These are phyloP conservation scores for Cucurbita maxima DNA, from an alignment of 306 rosid species.

Conservation along the genomic window DNA sequence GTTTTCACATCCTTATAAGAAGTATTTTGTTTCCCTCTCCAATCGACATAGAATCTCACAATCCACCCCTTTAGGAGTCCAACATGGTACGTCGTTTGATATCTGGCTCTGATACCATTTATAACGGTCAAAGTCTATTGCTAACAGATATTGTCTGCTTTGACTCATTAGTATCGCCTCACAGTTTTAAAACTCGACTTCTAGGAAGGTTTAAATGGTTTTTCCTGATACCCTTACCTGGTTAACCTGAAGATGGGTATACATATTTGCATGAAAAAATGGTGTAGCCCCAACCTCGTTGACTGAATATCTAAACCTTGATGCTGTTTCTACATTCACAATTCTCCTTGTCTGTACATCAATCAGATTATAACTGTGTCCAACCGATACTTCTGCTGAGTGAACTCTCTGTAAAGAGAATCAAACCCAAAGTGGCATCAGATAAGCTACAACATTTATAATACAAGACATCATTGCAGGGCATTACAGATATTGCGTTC, in stretches of 20 bases:
- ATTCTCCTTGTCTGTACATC: slow-evolving; percentile 42
- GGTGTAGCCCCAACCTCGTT: slow-evolving; percentile 44
- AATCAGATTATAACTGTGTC: slow-evolving; percentile 55
- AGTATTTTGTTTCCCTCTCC: no score
- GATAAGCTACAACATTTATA: not conserved
- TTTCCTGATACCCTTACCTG: slow-evolving; percentile 28
- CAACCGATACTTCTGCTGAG: slow-evolving; percentile 42
- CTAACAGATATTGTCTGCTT: no score
- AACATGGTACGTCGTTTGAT: no score
- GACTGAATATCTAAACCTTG: slow-evolving; percentile 44
- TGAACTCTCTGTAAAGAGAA: slow-evolving; percentile 43
- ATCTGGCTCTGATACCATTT: no score
- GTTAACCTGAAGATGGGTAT: slow-evolving; percentile 46
- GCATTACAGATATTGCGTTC: slow-evolving; percentile 44
- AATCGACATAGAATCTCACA: no score
- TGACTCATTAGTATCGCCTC: no score
- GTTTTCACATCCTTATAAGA: no score
- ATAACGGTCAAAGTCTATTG: no score
- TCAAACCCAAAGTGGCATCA: not conserved
- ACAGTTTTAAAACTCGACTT: no score
- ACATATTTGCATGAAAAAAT: slow-evolving; percentile 68
- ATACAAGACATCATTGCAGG: slow-evolving; percentile 5
- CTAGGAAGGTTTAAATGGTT: not conserved
- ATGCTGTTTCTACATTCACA: slow-evolving; percentile 64
- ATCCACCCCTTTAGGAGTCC: no score